A percentile compares a stretch with the other conserved stretches of the same genome.
phyloP scores from a whole-genome alignment of 2,329 filamentous ascomycete genomes.

The Xylaria sp. region DNA sequence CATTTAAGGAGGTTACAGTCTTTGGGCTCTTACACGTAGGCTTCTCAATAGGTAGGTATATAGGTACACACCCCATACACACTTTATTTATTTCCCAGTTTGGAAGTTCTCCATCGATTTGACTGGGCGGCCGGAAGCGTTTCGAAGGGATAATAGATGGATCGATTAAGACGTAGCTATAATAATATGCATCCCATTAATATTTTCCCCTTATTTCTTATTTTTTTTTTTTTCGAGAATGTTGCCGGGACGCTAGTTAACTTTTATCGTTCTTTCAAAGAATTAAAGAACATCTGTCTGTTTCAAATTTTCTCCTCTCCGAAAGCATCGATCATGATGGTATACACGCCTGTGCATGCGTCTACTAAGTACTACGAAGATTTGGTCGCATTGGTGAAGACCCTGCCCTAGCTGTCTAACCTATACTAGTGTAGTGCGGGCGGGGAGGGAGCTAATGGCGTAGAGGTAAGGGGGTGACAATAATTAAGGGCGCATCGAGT shows the following conservation, averaged over 20 bases:
- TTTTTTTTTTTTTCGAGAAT: background rate
- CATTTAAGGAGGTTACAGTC: background rate
- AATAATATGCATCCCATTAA: background rate
- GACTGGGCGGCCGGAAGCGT: conserved; percentile 14
- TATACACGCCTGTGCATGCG: background rate
- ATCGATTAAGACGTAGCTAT: background rate
- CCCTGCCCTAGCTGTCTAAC: background rate
- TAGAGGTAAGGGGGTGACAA: conserved; percentile 15
- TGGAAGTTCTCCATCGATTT: background rate
- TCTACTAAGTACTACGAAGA: conserved; percentile 1
- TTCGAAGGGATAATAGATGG: conserved; percentile 9
- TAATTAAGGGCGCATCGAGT: conserved; percentile 11
- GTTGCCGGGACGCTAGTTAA: no score
- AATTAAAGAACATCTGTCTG: no score
- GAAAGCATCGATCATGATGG: background rate
- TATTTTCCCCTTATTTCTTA: background rate
- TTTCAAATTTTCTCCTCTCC: background rate
- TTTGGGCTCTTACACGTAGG: background rate
- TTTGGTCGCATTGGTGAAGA: background rate
- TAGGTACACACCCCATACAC: background rate
- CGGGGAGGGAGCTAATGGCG: background rate
- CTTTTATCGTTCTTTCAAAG: no score
- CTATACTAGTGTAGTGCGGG: background rate
- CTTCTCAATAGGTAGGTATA: background rate
- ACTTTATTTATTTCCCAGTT: background rate